Evolutionary conservation across 2,329 filamentous ascomycete genomes (phyloP).

Genomic region (Coniochaeta sp.): DNA sequence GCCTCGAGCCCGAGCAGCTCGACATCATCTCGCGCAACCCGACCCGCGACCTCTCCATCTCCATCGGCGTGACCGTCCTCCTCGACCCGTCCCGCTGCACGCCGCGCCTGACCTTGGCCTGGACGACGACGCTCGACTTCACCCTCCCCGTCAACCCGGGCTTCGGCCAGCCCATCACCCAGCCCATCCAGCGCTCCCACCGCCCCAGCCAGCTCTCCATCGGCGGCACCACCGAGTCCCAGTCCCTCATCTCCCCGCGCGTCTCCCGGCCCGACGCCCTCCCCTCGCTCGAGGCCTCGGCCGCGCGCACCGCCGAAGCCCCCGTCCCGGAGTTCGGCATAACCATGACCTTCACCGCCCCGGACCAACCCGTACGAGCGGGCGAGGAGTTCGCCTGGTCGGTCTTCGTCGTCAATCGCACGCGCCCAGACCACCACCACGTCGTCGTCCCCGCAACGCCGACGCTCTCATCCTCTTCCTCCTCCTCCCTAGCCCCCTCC

Average conservation of each 20-base stretch:
- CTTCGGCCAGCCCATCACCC: slow-evolving; percentile 43
- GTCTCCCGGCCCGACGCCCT: slow-evolving; percentile 52
- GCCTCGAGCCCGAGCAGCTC: slow-evolving; percentile 46
- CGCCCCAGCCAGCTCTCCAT: slow-evolving; percentile 60
- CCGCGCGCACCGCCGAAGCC: slow-evolving; percentile 33
- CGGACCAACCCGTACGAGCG: slow-evolving; percentile 45
- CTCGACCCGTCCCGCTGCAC: slow-evolving; percentile 49
- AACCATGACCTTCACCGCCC: slow-evolving; percentile 66
- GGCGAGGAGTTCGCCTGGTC: slow-evolving; percentile 66
- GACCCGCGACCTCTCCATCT: slow-evolving; percentile 48
- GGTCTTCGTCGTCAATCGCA: slow-evolving; percentile 70
- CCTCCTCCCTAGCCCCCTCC: slow-evolving; percentile 25
- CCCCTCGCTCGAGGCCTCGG: slow-evolving; percentile 49
- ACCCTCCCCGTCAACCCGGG: slow-evolving; percentile 57
- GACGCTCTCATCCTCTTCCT: slow-evolving; percentile 19
- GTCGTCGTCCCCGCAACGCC: slow-evolving; percentile 5
- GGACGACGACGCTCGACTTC: slow-evolving; percentile 65
- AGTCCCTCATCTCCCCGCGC: slow-evolving; percentile 50
- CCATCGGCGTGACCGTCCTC: slow-evolving; percentile 52
- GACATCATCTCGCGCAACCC: slow-evolving; percentile 34
- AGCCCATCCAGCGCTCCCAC: slow-evolving; percentile 54
- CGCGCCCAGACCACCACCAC: slow-evolving; percentile 33
- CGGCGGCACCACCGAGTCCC: slow-evolving; percentile 37
- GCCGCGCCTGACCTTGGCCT: slow-evolving; percentile 56
- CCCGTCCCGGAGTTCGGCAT: slow-evolving; percentile 58